Base-by-base conservation (phyloP, 192 early-diverging fungal species). In the Radiomyces spectabilis region DNA sequence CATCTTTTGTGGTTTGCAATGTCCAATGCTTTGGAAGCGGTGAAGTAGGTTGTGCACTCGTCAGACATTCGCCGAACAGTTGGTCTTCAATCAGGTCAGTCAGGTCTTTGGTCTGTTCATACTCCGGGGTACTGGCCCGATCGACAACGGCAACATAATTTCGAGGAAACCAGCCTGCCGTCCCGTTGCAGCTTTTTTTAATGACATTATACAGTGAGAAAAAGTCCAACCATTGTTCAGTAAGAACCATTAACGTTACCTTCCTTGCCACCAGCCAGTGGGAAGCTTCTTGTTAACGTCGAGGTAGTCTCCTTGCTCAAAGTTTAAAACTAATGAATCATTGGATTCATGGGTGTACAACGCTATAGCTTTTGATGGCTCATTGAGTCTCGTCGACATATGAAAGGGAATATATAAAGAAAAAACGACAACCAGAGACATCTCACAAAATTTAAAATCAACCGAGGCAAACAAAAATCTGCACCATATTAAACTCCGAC, bases 211-310 rank as follows among this genome's bases (percentile, higher is more conserved):
- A n/a, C n/a, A n/a, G n/a, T n/a, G n/a, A n/a, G n/a, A n/a, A n/a
- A n/a, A n/a, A n/a, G n/a, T n/a, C n/a, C n/a, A n/a, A n/a, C n/a
- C n/a, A n/a, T n/a, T n/a, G n/a, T n/a, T n/a, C n/a, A n/a, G 29
- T 5, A 12, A 9, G 30, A 48, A n/a, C 25, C 21, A 9, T 21
- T 15, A 15, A 15, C 26, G 30, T 48, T 62, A 51, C 68, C 85
- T 62, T 13, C 96, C 96, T 56, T 95, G 91, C 96, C 96, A 98
- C 96, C 96, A 98, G 12, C 94, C 96, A 1, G 90, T 88, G 51
- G 87, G 83, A 26, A 97, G 84, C 53, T 89, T 86, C 5, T 83
- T 84, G 5, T 94, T 68, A 5, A 98, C 94, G 53, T 93, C 85
- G 59, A 98, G 92, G 49, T 85, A 67, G 59, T 97, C 91, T 51